phyloP scores from a whole-genome alignment of 2,329 filamentous ascomycete genomes.

The Amylocarpus encephaloides region DNA sequence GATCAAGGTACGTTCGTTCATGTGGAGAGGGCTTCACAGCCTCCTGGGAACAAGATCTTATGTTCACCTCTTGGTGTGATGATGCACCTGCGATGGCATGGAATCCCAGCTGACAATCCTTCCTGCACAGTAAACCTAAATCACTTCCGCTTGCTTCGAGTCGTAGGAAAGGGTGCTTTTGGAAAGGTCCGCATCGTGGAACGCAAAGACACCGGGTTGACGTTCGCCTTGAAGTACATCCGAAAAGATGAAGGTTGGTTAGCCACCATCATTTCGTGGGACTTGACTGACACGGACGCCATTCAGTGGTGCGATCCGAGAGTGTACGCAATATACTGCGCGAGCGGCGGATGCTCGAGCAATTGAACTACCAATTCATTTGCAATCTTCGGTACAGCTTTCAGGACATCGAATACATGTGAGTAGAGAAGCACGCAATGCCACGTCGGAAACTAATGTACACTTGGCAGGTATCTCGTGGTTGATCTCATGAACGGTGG shows the following conservation, averaged over 20 bases:
- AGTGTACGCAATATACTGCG: constrained; percentile 98
- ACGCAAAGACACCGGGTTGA: constrained; percentile 87
- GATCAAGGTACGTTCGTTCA: constrained; percentile 69
- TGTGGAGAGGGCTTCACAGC: no score
- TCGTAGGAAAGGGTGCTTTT: constrained; percentile 96
- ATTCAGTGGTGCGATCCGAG: constrained; percentile 85
- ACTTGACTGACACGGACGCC: constrained; percentile 18
- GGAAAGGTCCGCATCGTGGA: constrained; percentile 98
- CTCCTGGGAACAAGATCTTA: neutral
- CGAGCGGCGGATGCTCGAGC: constrained; percentile 95
- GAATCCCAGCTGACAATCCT: constrained; percentile 16
- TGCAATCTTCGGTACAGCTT: constrained; percentile 99
- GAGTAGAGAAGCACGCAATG: constrained; percentile 33
- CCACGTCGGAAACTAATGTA: constrained; percentile 3
- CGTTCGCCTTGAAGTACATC: constrained; percentile 97
- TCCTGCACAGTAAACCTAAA: constrained; percentile 75
- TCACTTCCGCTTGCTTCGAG: constrained; percentile 89
- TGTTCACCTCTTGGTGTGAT: neutral
- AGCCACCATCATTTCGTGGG: neutral
- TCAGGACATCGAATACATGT: constrained; percentile 99
- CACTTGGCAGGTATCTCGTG: constrained; percentile 66
- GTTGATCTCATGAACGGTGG: constrained; percentile 98
- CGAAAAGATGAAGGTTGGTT: constrained; percentile 90
- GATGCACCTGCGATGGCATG: neutral
- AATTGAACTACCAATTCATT: constrained; percentile 95